These are phyloP conservation scores for Monosporascus cannonballus DNA, from an alignment of 2,329 filamentous ascomycete genomes.

Conservation along the genomic window DNA sequence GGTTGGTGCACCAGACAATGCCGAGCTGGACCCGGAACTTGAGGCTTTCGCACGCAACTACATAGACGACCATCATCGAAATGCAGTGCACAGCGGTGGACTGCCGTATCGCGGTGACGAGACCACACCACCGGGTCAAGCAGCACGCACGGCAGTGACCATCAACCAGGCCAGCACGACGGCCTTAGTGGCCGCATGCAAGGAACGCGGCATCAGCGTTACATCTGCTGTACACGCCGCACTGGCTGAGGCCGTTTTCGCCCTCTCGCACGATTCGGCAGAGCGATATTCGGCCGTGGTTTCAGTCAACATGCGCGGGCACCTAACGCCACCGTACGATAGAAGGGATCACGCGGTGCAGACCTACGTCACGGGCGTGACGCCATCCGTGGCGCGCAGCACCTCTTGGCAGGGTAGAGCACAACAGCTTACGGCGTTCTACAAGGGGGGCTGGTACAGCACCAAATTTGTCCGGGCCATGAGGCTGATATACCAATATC, in stretches of 20 bases:
- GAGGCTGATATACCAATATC: background rate
- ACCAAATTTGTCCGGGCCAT: background rate
- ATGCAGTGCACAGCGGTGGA: slow-evolving; percentile 1
- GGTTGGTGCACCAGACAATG: background rate
- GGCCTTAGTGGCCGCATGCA: slow-evolving; percentile 1
- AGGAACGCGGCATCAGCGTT: slow-evolving; percentile 1
- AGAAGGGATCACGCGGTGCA: background rate
- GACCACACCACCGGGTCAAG: slow-evolving; percentile 1
- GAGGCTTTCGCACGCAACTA: background rate
- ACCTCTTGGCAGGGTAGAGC: background rate
- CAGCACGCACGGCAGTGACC: background rate
- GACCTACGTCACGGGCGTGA: slow-evolving; percentile 1
- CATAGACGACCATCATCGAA: slow-evolving; percentile 1
- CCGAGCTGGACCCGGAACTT: background rate
- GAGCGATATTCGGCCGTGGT: background rate
- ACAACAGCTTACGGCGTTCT: background rate
- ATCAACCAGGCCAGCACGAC: background rate
- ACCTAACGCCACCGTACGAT: background rate
- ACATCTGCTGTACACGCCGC: slow-evolving; percentile 2
- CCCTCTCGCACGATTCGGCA: background rate
- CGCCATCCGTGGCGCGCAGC: background rate
- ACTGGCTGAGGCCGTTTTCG: background rate
- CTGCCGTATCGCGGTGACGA: slow-evolving; percentile 2
- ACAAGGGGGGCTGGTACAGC: background rate
- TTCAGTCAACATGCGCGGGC: slow-evolving; percentile 1